Base-by-base conservation (phyloP, 2,329 filamentous ascomycete genomes). In the Exutisphaerella laricina region DNA sequence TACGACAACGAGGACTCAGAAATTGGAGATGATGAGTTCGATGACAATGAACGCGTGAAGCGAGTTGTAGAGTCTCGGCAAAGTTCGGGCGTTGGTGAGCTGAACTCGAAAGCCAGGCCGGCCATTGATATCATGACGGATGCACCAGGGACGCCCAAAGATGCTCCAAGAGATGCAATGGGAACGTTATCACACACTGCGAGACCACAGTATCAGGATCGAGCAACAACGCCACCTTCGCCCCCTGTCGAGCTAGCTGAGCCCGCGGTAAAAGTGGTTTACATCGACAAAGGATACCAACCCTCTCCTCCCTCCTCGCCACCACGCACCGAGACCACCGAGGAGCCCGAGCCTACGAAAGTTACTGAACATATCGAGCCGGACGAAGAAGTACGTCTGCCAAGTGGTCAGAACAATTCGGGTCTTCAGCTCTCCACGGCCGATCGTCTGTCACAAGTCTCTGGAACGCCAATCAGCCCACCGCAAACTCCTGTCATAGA, bases 251-350 rank as follows among this genome's bases (percentile, higher is more conserved):
- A 40, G 20, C 44, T 41, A 26, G 36, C 38, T 35, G 47, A 46
- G 36, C 39, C 42, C 23, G 40, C 37, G 36, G 56, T 59, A n/a
- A 60, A 56, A 39, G 61, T 63, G 8, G 50, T 72, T 45, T 94
- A 92, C 68, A 76, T 78, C 28, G 85, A 94, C 58, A 77, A 75
- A n/a, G 85, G 82, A 3, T 74, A 87, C 22, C 89, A 96, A 62
- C 92, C 78, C 58, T 92, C 88, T 23, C 88, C 88, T 33, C 87
- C 87, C 1, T 75, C 83, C 3, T 94, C 88, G 2, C 87, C 87
- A 43, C 70, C 70, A 16, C 51, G 63, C n/a, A 56, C 47, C n/a
- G 40, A 43, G 21, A 38, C 48, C 17, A 43, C 45, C 25, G 43
- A 32, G 13, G 38, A 45, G 13, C 35, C 31, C n/a, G 38, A 48